Evolutionary conservation across 1,284 basidiomycete species (phyloP), one percentile per base, ranked within the genome.

Genomic region (Polyporus tsugae): DNA sequence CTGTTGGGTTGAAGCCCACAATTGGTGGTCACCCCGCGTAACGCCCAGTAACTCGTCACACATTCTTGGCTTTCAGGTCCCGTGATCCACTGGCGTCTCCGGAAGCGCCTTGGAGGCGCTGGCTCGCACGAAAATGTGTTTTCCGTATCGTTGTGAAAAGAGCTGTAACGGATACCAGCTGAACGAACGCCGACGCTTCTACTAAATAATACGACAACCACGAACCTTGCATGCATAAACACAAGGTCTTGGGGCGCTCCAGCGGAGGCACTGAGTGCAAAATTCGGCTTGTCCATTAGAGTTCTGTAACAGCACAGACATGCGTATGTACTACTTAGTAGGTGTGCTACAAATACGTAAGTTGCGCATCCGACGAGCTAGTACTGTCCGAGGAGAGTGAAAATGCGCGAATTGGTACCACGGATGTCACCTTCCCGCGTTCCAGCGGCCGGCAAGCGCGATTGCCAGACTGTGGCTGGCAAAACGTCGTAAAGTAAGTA

Each of bases 401-500:
- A 25, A 29, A 35, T 33, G 25, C 33, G 52, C 52, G 52, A 25
- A 52, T 29, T 9, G 49, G 49, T 25, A 25, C 25, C 29, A 15
- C 29, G 29, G 17, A 53, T 55, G 52, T 55, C 52, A 55, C 52
- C 52, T 33, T 55, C 52, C 52, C 13, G 29, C 15, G 29, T 35
- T 15, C 52, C 15, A 33, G 46, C 22, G n/a, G 46, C 46, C 9
- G 46, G 46, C 46, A 29, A 13, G 46, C 46, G 11, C 22, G n/a
- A 11, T 22, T 52, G 42, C 42, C 42, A 44, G 42, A 52, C 49
- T 22, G 25, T 11, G 22, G 49, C 49, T 25, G 49, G 49, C 25
- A 13, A 15, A 52, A 44, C 13, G 33, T 55, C 29, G 33, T 55
- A 55, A 35, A 55, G 52, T 55, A 35, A 55, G 52, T 55, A 55